A percentile compares a stretch with the other conserved stretches of the same genome.
These are phyloP conservation scores for Xylaria sp. DNA, from an alignment of 2,329 filamentous ascomycete species.

Conservation along the genomic window DNA sequence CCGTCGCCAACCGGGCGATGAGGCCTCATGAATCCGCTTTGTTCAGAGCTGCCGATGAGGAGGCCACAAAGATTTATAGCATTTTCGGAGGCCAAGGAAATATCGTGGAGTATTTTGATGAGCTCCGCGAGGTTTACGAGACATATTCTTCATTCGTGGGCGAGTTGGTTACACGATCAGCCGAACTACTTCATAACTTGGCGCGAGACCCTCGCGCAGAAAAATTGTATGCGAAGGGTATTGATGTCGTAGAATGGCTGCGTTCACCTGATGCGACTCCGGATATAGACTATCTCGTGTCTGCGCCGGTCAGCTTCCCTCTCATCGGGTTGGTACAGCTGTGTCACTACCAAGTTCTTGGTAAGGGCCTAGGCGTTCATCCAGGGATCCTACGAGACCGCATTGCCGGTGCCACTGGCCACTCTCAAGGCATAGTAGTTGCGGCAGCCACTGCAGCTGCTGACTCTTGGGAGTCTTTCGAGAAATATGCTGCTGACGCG, in stretches of 20 bases:
- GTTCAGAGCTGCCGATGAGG: conserved; percentile 84
- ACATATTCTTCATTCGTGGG: conserved; percentile 92
- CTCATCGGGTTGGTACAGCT: conserved; percentile 96
- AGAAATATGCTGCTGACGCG: conserved; percentile 77
- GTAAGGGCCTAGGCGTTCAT: conserved; percentile 86
- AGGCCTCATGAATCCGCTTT: conserved; percentile 93
- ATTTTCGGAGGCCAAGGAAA: conserved; percentile 98
- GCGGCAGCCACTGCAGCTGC: conserved; percentile 90
- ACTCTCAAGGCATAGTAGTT: conserved; percentile 95
- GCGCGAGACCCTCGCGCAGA: conserved; percentile 83
- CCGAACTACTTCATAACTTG: conserved; percentile 84
- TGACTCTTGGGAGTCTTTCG: conserved; percentile 91
- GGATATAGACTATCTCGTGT: conserved; percentile 92
- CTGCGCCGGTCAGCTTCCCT: conserved; percentile 92
- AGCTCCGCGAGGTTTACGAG: conserved; percentile 86
- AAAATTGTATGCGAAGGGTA: conserved; percentile 96
- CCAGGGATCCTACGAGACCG: conserved; percentile 86
- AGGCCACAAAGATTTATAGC: conserved; percentile 83
- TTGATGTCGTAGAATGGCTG: conserved; percentile 94
- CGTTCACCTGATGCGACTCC: conserved; percentile 88
- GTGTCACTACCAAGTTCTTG: conserved; percentile 93
- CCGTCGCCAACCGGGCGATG: conserved; percentile 82
- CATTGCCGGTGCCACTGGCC: conserved; percentile 87
- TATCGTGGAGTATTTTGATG: conserved; percentile 99
- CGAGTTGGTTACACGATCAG: conserved; percentile 79